Evolutionary conservation across 2,329 filamentous ascomycete species (phyloP).

Genomic region (Diatrype stigma): DNA sequence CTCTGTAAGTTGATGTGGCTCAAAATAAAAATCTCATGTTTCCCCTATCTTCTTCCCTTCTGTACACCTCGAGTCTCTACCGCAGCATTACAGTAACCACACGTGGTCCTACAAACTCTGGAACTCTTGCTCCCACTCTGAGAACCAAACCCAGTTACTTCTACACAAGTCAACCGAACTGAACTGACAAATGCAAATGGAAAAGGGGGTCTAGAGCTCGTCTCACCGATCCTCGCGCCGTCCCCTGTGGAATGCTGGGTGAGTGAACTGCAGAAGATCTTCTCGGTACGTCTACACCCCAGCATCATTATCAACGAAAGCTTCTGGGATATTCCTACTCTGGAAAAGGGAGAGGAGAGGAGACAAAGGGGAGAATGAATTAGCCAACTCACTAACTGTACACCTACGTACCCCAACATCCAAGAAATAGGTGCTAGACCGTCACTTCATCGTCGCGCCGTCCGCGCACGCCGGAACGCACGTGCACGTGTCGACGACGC

Average conservation of each 20-base stretch:
- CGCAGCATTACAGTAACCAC: too few relatives aligned
- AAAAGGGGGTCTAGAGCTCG: conserved; percentile 30
- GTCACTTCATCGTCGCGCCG: conserved; percentile 18
- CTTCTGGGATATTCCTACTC: too few relatives aligned
- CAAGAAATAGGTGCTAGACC: conserved; percentile 11
- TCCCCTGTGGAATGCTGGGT: conserved; percentile 22
- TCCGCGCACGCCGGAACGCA: conserved; percentile 33
- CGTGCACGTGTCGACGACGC: conserved; percentile 29
- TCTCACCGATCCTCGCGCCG: conserved; percentile 30
- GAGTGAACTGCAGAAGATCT: conserved; percentile 27
- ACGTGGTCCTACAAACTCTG: too few relatives aligned
- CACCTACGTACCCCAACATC: not conserved
- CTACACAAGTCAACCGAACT: not conserved
- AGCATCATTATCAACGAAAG: too few relatives aligned
- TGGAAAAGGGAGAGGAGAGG: too few relatives aligned
- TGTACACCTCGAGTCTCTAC: too few relatives aligned
- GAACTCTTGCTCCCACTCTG: not conserved
- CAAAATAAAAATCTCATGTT: too few relatives aligned
- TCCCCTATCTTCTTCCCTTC: too few relatives aligned
- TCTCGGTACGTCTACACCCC: conserved; percentile 8
- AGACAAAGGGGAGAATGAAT: too few relatives aligned
- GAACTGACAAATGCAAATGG: not conserved
- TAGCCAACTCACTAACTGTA: too few relatives aligned
- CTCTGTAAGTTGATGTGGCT: conserved; percentile 21
- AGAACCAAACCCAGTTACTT: not conserved